Conservation (phyloP, 2,329 filamentous ascomycete genomes). For the Hymenoscyphus repandus region DNA sequence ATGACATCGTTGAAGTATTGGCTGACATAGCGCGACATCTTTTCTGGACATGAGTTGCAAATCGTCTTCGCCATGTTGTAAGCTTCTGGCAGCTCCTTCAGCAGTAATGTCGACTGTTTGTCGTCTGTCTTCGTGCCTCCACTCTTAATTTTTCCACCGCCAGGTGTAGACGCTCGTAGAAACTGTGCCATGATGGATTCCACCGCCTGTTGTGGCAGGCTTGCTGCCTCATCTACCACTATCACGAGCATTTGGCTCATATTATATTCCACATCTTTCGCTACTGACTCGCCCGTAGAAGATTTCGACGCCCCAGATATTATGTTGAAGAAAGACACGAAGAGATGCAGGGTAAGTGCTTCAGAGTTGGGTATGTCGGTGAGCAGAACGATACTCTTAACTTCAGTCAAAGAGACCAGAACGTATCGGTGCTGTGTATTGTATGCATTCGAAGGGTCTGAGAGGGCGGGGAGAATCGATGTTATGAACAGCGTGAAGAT, state of each 20-base stretch:
- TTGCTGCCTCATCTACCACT: slow-evolving; percentile 78
- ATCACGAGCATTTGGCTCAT: slow-evolving; percentile 82
- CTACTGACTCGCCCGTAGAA: slow-evolving; percentile 72
- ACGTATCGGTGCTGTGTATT: slow-evolving; percentile 92
- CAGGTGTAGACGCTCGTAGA: slow-evolving; percentile 73
- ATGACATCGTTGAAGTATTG: slow-evolving; percentile 98
- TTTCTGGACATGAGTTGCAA: slow-evolving; percentile 82
- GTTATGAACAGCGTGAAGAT: slow-evolving; percentile 88
- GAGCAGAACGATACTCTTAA: slow-evolving; percentile 90
- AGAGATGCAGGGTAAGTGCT: slow-evolving; percentile 72
- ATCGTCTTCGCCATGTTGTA: slow-evolving; percentile 97
- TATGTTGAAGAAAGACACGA: slow-evolving; percentile 87
- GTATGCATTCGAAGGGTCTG: slow-evolving; percentile 83
- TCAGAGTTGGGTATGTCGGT: slow-evolving; percentile 82
- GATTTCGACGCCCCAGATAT: slow-evolving; percentile 73
- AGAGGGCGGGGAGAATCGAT: slow-evolving; percentile 76
- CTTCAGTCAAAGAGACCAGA: slow-evolving; percentile 78
- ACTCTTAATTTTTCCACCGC: slow-evolving; percentile 39
- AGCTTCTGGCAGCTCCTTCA: slow-evolving; percentile 83
- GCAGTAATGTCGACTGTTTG: slow-evolving; percentile 75
- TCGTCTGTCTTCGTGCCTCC: slow-evolving; percentile 53
- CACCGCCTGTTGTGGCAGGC: slow-evolving; percentile 74
- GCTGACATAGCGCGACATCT: slow-evolving; percentile 90
- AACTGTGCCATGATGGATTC: slow-evolving; percentile 96
- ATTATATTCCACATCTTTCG: slow-evolving; percentile 89